Evolutionary conservation across 164 flowering plant genomes (phyloP), one percentile per base, ranked within the genome.

Genomic region (Brasenia schreberi): DNA sequence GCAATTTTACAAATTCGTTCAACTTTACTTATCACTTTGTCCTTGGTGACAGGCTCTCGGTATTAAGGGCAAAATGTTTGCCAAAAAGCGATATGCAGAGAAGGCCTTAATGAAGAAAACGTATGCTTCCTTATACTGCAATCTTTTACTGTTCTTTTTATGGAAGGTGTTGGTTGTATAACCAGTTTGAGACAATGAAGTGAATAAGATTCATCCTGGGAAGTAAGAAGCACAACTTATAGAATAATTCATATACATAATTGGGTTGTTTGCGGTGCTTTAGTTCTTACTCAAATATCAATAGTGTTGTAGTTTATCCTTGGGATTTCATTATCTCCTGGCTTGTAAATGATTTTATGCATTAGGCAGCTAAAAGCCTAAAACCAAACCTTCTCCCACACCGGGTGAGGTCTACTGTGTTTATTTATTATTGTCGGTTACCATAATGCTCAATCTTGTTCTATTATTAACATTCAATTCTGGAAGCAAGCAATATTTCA

Each of bases 51-150:
- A 94, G 98, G 77, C 89, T 19, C 61, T 94, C 79, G 99, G 99
- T 74, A 80, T 87, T 42, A 94, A 94, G 89, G 97, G 97, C 64
- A 94, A 94, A 83, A 81, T 84, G 85, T 75, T 89, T 56, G 93
- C 99, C 1, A 89, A 91, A 91, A 87, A 91, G 63, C 78, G 85
- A 1, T 89, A 89, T 73, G 81, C 84, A 0, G 96, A 91, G 77
- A 94, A 94, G 78, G 97, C 88, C 5, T 80, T 77, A 63, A 88
- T 94, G 99, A 94, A 91, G 90, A 91, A 82, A 78, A 94, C 99
- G 99, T 94, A 69, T 82, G 93, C 72, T 33, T 19, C 12, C 18
- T 43, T 42, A 18, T 1, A 17, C 11, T 23, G 27, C 27, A 19
- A 59, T 19, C 27, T 44, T 11, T 45, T 11, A 6, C 53, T 45